A percentile compares a stretch with the other conserved stretches of the same genome.
Evolutionary conservation across 2,329 filamentous ascomycete genomes (phyloP).

Genomic region (Raffaelea ambrosiae): DNA sequence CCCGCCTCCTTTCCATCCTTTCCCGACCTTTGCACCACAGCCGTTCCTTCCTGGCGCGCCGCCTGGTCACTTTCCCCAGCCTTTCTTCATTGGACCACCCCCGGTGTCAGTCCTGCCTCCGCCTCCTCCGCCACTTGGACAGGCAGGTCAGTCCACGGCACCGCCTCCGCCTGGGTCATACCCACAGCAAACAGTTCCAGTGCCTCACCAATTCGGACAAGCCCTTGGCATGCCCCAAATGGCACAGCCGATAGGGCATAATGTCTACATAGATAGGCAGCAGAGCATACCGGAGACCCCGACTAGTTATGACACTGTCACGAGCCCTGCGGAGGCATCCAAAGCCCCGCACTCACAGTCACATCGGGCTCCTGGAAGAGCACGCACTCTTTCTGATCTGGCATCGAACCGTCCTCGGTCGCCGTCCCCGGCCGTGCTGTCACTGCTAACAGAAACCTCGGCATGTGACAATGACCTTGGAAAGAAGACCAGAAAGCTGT

Average conservation of each 20-base stretch:
- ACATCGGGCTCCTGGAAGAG: slow-evolving; percentile 2
- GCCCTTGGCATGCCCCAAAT: too few species aligned
- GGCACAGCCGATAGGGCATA: background rate
- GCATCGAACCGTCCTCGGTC: background rate
- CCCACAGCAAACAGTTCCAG: too few species aligned
- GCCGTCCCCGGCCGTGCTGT: background rate
- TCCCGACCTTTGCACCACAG: too few species aligned
- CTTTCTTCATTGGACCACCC: background rate
- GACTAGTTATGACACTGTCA: too few species aligned
- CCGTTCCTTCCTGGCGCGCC: slow-evolving; percentile 1
- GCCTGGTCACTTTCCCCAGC: background rate
- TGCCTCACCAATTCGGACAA: too few species aligned
- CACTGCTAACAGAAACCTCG: slow-evolving; percentile 11
- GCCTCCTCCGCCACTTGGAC: slow-evolving; percentile 7
- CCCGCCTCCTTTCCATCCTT: background rate
- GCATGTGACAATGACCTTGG: background rate
- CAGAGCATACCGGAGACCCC: too few species aligned
- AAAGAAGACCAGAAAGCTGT: too few species aligned
- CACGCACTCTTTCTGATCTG: slow-evolving; percentile 3
- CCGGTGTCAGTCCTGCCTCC: slow-evolving; percentile 5
- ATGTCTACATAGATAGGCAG: too few species aligned
- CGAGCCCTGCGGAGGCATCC: too few species aligned
- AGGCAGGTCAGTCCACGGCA: background rate
- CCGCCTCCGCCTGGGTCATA: background rate
- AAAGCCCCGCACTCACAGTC: background rate